Evolutionary conservation across 164 flowering plant species (phyloP).

Genomic region (Dillenia suffruticosa): DNA sequence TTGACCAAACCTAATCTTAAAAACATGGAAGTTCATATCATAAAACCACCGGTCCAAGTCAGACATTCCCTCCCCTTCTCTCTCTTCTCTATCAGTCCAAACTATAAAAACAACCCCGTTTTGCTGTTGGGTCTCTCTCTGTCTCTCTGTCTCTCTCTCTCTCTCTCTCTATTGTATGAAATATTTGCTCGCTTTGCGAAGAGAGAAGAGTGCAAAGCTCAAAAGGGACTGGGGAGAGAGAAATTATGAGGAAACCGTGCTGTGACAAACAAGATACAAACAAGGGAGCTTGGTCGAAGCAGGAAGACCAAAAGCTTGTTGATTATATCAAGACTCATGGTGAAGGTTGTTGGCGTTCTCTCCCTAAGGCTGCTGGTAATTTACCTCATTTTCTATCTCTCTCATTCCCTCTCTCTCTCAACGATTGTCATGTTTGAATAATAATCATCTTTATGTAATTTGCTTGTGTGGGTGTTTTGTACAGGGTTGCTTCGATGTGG

Average conservation of each 20-base stretch:
- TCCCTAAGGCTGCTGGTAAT: constrained; percentile 7
- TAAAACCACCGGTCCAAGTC: too few relatives aligned
- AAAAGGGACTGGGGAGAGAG: not conserved
- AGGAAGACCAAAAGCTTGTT: constrained; percentile 9
- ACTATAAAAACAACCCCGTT: too few relatives aligned
- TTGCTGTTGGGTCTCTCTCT: too few relatives aligned
- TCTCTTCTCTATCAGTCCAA: not conserved
- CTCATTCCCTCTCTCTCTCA: too few relatives aligned
- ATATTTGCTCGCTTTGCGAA: too few relatives aligned
- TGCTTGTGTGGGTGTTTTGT: not conserved
- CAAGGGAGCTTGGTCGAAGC: constrained; percentile 11
- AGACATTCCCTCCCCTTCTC: not conserved
- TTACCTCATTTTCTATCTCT: not conserved
- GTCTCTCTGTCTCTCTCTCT: too few relatives aligned
- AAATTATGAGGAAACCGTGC: constrained; percentile 8
- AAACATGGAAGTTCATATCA: too few relatives aligned
- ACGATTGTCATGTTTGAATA: too few relatives aligned
- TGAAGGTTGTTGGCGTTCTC: constrained; percentile 9
- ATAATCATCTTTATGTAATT: too few relatives aligned
- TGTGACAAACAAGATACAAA: constrained; percentile 3
- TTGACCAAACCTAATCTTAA: too few relatives aligned
- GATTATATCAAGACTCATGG: constrained; percentile 1
- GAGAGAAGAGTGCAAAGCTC: not conserved
- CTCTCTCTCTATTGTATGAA: too few relatives aligned
- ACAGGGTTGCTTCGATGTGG: constrained; percentile 9